Evolutionary conservation across 768 basidiomycete genomes (phyloP).

Genomic region (Mycena albidolilacea): DNA sequence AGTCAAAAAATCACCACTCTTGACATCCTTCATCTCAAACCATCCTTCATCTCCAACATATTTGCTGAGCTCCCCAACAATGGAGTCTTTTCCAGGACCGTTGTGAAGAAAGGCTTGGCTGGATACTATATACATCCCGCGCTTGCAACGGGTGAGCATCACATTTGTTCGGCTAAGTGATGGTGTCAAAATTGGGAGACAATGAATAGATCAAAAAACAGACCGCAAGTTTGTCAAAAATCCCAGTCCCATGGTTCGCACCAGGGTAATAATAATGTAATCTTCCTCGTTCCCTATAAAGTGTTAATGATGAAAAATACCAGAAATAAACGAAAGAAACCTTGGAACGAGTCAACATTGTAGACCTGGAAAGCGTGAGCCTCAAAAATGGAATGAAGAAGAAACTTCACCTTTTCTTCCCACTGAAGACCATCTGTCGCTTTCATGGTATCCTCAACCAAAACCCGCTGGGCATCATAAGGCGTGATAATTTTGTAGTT

Average conservation of each 20-base stretch:
- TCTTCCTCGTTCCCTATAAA: slow-evolving; percentile 85
- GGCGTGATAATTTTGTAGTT: slow-evolving; percentile 83
- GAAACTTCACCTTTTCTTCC: slow-evolving; percentile 73
- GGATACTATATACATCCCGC: slow-evolving; percentile 82
- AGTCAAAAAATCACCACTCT: slow-evolving; percentile 51
- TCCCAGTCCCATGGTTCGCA: slow-evolving; percentile 71
- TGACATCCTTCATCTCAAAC: slow-evolving; percentile 56
- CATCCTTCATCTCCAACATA: slow-evolving; percentile 56
- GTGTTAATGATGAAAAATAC: slow-evolving; percentile 22
- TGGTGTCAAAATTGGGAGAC: neutral
- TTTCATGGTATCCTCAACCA: slow-evolving; percentile 72
- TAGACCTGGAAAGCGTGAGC: slow-evolving; percentile 28
- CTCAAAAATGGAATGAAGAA: slow-evolving; percentile 22
- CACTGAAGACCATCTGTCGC: slow-evolving; percentile 63
- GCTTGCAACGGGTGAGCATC: slow-evolving; percentile 87
- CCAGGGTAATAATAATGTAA: slow-evolving; percentile 81
- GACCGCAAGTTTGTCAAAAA: slow-evolving; percentile 73
- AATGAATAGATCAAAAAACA: neutral
- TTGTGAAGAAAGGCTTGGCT: slow-evolving; percentile 70
- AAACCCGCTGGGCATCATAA: slow-evolving; percentile 80
- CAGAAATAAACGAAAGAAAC: neutral
- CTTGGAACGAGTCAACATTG: slow-evolving; percentile 40
- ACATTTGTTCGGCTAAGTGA: slow-evolving; percentile 78
- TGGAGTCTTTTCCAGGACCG: slow-evolving; percentile 62
- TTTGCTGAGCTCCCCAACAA: slow-evolving; percentile 60